Conservation (phyloP, 2,329 filamentous ascomycete genomes). For the Botrytis aclada region DNA sequence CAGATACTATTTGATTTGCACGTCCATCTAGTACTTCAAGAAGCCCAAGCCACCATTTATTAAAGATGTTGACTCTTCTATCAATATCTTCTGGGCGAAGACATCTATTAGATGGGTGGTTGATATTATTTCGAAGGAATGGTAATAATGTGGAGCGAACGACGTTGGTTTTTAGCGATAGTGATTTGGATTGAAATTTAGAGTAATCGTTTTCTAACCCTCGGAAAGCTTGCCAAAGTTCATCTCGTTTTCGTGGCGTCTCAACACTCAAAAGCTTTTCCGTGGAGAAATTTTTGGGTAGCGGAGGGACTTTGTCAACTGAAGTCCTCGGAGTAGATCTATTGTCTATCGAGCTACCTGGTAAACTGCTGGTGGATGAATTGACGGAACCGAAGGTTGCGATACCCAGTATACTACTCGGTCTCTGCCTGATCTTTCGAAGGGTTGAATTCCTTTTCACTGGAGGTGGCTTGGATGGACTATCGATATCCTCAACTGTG, state of each 20-base stretch:
- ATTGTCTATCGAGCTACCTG: conserved; percentile 46
- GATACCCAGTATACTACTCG: conserved; percentile 35
- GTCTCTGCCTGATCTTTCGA: conserved; percentile 32
- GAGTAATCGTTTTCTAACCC: conserved; percentile 66
- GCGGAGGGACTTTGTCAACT: conserved; percentile 46
- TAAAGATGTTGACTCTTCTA: conserved; percentile 62
- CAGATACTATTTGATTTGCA: conserved; percentile 66
- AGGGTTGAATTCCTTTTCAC: conserved; percentile 26
- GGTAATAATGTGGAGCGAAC: conserved; percentile 62
- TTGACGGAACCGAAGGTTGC: conserved; percentile 35
- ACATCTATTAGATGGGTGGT: conserved; percentile 55
- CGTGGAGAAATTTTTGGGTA: conserved; percentile 42
- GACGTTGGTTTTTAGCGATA: conserved; percentile 65
- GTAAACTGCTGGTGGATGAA: conserved; percentile 38
- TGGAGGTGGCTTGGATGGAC: conserved; percentile 24
- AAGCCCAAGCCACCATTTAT: conserved; percentile 72
- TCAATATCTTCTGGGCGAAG: conserved; percentile 68
- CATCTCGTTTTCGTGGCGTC: conserved; percentile 59
- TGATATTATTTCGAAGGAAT: conserved; percentile 59
- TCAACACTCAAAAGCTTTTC: conserved; percentile 37
- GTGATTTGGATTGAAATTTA: conserved; percentile 68
- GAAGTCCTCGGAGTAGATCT: conserved; percentile 44
- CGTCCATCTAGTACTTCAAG: conserved; percentile 66
- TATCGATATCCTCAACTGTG: conserved; percentile 25
- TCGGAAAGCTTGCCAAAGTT: conserved; percentile 66